Base-by-base conservation (phyloP, 495 filamentous ascomycete genomes). In the Glarea lozoyensis region DNA sequence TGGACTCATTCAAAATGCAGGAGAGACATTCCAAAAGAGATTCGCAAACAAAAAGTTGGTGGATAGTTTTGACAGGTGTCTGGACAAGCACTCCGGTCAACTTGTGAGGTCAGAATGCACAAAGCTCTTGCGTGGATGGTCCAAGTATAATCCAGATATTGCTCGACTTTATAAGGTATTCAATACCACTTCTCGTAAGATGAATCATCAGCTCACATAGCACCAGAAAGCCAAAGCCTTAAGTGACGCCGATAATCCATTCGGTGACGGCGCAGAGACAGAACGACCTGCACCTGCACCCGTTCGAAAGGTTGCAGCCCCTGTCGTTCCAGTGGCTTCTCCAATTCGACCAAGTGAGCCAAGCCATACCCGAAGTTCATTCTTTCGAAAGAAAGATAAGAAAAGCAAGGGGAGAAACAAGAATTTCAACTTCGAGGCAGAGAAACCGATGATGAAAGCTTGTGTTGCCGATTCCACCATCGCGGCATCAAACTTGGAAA, bases 1-100 rank as follows among this genome's bases (percentile, higher is more conserved):
- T 60, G 88, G 84, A 33, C 69, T 97, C 18, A 93, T 99, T 22
- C 86, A 95, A 55, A 99, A 97, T 66, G 88, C 87, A 13, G 90
- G 89, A 2, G 74, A 83, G 10, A 78, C 85, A 22, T 97, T 99
- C 59, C 81, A 95, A 63, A 76, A 86, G 12, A 70, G 67, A 20
- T 96, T 97, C 58, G 84, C 81, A 17, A 90, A 97, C 49, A 90
- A 96, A 49, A 82, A 88, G n/a, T 67, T 97, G 18, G 75, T 99
- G 13, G 93, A 99, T 60, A 83, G 93, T 33, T 68, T 99, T n/a
- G n/a, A 20, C 82, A 93, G 16, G 81, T 97, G 34, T 82, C 88
- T 33, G 84, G 82, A 10, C 92, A 69, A 84, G 2, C 74, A 90
- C 37, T 90, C 88, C 0, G 92, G 96, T 57, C 73, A 79, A 0